Base-by-base conservation (phyloP, 257 asterid genomes). In the Nicotiana knightiana region DNA sequence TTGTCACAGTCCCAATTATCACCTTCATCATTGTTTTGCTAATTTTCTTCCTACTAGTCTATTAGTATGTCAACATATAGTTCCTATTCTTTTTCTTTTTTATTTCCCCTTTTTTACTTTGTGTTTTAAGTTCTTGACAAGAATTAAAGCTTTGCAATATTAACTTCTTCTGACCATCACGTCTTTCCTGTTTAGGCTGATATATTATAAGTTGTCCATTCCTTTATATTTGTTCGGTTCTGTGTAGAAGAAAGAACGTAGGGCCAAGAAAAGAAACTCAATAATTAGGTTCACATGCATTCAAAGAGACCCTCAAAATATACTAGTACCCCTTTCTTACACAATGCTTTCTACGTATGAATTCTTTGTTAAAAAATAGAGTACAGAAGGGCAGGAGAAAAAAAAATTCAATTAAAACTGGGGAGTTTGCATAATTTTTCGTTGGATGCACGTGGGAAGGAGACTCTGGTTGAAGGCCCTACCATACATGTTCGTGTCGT, bases 261-360 rank as follows among this genome's bases (percentile, higher is more conserved):
- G 92, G 88, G 73, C 88, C 85, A 32, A 15, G 68, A 2, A 39
- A 65, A 81, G 73, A 83, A 71, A 54, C 89, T 83, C 92, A 90
- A 91, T 91, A 79, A 90, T 90, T 90, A 83, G 88, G 73, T 83
- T 86, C 95, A 88, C 91, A 88, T 88, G 93, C 87, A 85, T 77
- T 80, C 88, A 80, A 85, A 82, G 76, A 80, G 78, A 81, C 89
- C 82, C 80, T 75, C 9, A 21, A 57, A 81, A 71, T 73, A 79
- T 61, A 71, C 76, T 68, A 82, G 28, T 9, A 43, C 51, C 51
- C 51, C 51, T 43, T 54, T 16, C 62, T 37, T 79, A 73, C 61
- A 59, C 79, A 80, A 51, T 76, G 71, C 32, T 64, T 80, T 75
- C 46, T 75, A 51, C 46, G 43, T 75, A 75, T 75, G 28, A 75